Conservation (phyloP, 768 basidiomycete genomes). For the Boletus sp. region DNA sequence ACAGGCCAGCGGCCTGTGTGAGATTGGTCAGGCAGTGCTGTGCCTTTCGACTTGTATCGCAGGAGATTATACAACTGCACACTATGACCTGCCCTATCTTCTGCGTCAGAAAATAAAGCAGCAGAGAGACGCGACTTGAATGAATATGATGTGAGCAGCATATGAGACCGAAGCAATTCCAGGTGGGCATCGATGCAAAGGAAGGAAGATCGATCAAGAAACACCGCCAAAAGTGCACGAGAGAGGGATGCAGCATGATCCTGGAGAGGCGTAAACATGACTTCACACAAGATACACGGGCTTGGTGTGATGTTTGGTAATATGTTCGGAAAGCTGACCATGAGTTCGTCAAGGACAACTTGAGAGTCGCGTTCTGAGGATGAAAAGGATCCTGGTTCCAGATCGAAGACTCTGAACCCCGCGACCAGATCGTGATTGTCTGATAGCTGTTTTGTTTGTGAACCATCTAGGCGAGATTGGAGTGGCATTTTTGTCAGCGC, state of each 20-base stretch:
- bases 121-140: slow-evolving; percentile 68
- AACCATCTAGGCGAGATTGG: neutral
- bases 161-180: slow-evolving; percentile 65
- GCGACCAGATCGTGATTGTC: slow-evolving; percentile 36
- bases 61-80: slow-evolving; percentile 22
- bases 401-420: slow-evolving; percentile 57
- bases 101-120: slow-evolving; percentile 77
- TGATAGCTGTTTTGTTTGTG: neutral
- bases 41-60: slow-evolving; percentile 17
- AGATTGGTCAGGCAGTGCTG: slow-evolving; percentile 20
- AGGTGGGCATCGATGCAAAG: slow-evolving; percentile 70
- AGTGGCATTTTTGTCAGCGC: neutral
- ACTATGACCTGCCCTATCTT: slow-evolving; percentile 42
- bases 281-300: slow-evolving; percentile 55
- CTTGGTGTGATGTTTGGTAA: slow-evolving; percentile 67
- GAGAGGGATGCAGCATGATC: slow-evolving; percentile 64
- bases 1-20: slow-evolving; percentile 49
- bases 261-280: slow-evolving; percentile 60
- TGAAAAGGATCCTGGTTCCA: slow-evolving; percentile 54
- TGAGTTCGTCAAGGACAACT: slow-evolving; percentile 43
- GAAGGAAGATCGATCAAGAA: slow-evolving; percentile 59
- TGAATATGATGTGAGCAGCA: slow-evolving; percentile 65
- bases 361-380: slow-evolving; percentile 19
- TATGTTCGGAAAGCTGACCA: slow-evolving; percentile 51
- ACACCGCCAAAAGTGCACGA: slow-evolving; percentile 58